Evolutionary conservation across 2,329 filamentous ascomycete genomes (phyloP), one percentile per base, ranked within the genome.

Genomic region (Aspergillus awamori): DNA sequence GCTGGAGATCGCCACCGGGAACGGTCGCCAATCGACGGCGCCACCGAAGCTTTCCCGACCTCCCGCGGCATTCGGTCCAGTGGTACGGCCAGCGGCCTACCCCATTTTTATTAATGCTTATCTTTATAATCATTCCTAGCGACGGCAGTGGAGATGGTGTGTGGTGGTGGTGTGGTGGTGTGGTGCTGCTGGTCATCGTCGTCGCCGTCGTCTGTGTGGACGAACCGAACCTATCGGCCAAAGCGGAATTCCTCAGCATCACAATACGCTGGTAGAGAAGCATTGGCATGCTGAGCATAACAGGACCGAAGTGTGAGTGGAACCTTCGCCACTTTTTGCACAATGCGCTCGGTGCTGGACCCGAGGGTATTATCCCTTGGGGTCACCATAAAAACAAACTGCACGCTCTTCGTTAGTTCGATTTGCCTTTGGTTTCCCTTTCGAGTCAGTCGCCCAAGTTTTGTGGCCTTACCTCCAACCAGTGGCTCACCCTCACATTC

Each of bases 251-350:
- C 11, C 52, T 56, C n/a, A 47, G 30, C 30, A 36, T 36, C 33
- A 13, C 11, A 53, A 41, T 65, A 65, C 6, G 56, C 45, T 2
- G 63, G 63, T 11, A 63, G 53, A 8, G 58, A 57, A 3, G 63
- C 53, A 30, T 63, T 65, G n/a, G 56, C 58, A 10, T 56, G 56
- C 8, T 61, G 43, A 8, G 63, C 56, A 53, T 61, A 65, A 38
- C 63, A 61, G 8, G 63, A 63, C 24, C 63, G 63, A 20, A 65
- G 61, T 6, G 59, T 33, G 20, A 65, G 52, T 53, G 58, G 63
- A 28, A 51, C 48, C 22, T 49, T 52, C 24, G 28, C 41, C 24
- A 41, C 47, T 36, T 62, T 64, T 49, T 62, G 57, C 43, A 61
- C 58, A 20, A 54, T 47, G 11, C 41, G 56, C 8, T 43, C 48